Conservation (phyloP, 768 basidiomycete genomes). For the Gelatoporia subvermispora region DNA sequence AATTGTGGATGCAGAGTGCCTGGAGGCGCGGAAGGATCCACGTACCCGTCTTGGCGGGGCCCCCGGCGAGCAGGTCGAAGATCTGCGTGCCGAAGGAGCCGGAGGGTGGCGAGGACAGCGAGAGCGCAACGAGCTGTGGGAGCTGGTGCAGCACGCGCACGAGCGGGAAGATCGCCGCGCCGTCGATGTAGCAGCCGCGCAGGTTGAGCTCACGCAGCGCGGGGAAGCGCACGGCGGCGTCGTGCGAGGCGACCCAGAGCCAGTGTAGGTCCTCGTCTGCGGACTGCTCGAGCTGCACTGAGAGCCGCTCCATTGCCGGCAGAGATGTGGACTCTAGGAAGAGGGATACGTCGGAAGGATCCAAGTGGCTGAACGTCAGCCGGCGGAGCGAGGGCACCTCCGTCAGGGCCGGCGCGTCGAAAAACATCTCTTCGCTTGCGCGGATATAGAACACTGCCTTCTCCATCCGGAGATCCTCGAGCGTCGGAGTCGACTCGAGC, state of each 20-base stretch:
- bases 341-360: slow-evolving; percentile 23
- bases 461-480: slow-evolving; percentile 22
- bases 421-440: slow-evolving; percentile 20
- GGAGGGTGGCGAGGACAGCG: slow-evolving; percentile 21
- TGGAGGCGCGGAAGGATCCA: slow-evolving; percentile 26
- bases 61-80: slow-evolving; percentile 23
- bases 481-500: slow-evolving; percentile 12
- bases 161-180: slow-evolving; percentile 25
- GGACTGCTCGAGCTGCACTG: slow-evolving; percentile 21
- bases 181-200: slow-evolving; percentile 25
- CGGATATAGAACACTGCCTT: slow-evolving; percentile 21
- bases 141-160: slow-evolving; percentile 24
- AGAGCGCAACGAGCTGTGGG: slow-evolving; percentile 24
- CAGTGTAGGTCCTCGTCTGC: slow-evolving; percentile 26
- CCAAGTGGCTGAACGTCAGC: slow-evolving; percentile 21
- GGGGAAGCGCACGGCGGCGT: slow-evolving; percentile 16
- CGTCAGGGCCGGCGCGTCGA: slow-evolving; percentile 10
- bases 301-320: slow-evolving; percentile 18
- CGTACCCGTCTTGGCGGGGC: slow-evolving; percentile 12
- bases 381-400: slow-evolving; percentile 16
- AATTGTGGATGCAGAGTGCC: slow-evolving; percentile 24
- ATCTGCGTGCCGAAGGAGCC: slow-evolving; percentile 20
- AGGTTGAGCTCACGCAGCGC: slow-evolving; percentile 25
- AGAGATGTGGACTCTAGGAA: slow-evolving; percentile 25
- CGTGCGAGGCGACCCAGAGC: slow-evolving; percentile 21